Evolutionary conservation across 768 basidiomycete genomes (phyloP), one percentile per base, ranked within the genome.

Genomic region (Mycena maculata): DNA sequence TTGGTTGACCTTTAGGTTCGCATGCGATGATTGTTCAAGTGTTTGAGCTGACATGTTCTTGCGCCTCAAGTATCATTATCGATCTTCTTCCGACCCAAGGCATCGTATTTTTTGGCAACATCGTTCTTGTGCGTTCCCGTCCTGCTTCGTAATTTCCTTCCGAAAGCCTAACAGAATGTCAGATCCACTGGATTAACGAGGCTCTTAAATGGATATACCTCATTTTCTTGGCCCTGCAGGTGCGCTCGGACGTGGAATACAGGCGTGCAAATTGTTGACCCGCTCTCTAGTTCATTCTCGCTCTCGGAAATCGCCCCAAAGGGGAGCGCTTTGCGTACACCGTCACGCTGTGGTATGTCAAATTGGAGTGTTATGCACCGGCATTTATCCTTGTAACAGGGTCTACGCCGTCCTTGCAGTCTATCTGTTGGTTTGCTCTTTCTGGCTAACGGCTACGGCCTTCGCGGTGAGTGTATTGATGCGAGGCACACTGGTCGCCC

Each of bases 181-280:
- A 94, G 95, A 96, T 94, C 18, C 90, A 93, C 70, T 96, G 93
- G 93, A 81, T 96, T 45, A 97, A 97, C 73, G 67, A 88, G 36
- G 87, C 79, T 10, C 82, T 95, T 63, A 91, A 92, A 81, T 95
- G 94, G 93, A 82, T 93, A 28, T 98, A 97, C 75, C 82, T 96
- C 36, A 84, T 88, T 6, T 92, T 95, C 81, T 82, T 98, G 50
- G 93, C 87, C 16, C 80, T 98, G 25, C 96, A 87, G 69, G 71
- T 71, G 31, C 33, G 69, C 22, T 23, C 1, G n/a, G 25, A 66
- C 85, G 44, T 11, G 22, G 20, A 23, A 22, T 50, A 1, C 15
- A n/a, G n/a, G n/a, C 7, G 13, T 8, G 31, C 25, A 33, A n/a
- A 20, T 23, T 15, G 20, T 16, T 50, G 41, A 57, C 23, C 39